Percentiles rank a stretch among this genome's conserved stretches.
These are phyloP conservation scores for Panicum miliaceum DNA, from an alignment of 176 grass and related monocot genomes.

Conservation along the genomic window DNA sequence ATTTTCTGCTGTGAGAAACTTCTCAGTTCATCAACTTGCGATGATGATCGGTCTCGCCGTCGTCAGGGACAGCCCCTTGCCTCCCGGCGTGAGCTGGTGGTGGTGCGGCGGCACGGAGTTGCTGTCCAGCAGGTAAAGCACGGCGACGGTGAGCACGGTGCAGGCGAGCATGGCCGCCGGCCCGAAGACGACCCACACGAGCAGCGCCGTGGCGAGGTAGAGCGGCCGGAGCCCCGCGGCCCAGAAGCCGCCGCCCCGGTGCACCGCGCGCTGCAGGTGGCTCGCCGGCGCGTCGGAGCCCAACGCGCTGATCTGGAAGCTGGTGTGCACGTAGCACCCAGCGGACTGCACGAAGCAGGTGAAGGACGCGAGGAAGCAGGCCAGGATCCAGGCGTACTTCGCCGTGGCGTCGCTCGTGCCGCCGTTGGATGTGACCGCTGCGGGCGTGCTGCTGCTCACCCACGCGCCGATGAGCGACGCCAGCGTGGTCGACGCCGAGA, in stretches of 20 bases:
- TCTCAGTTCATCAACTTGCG: not conserved
- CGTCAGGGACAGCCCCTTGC: too few relatives aligned
- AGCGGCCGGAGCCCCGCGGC: conserved; percentile 62
- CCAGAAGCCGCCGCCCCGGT: conserved; percentile 76
- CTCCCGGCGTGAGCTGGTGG: conserved; percentile 29
- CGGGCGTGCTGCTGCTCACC: conserved; percentile 59
- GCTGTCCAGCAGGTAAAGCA: conserved; percentile 63
- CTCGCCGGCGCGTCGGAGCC: conserved; percentile 66
- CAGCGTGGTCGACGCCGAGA: conserved; percentile 80
- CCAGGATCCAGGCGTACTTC: conserved; percentile 67
- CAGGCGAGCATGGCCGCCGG: conserved; percentile 71
- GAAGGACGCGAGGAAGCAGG: conserved; percentile 84
- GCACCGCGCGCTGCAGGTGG: conserved; percentile 64
- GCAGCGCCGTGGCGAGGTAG: conserved; percentile 84
- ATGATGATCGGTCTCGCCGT: too few relatives aligned
- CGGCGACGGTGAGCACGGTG: conserved; percentile 63
- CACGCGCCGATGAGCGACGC: conserved; percentile 80
- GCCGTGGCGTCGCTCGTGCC: conserved; percentile 37
- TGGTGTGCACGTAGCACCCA: conserved; percentile 72
- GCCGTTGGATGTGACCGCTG: conserved; percentile 3
- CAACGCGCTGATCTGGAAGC: conserved; percentile 78
- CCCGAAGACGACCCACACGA: conserved; percentile 82
- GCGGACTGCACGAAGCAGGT: conserved; percentile 90
- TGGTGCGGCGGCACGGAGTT: conserved; percentile 63
- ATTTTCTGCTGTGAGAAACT: not conserved